Conservation (phyloP, 2,329 filamentous ascomycete genomes). For the Trichoderma asperellum region DNA sequence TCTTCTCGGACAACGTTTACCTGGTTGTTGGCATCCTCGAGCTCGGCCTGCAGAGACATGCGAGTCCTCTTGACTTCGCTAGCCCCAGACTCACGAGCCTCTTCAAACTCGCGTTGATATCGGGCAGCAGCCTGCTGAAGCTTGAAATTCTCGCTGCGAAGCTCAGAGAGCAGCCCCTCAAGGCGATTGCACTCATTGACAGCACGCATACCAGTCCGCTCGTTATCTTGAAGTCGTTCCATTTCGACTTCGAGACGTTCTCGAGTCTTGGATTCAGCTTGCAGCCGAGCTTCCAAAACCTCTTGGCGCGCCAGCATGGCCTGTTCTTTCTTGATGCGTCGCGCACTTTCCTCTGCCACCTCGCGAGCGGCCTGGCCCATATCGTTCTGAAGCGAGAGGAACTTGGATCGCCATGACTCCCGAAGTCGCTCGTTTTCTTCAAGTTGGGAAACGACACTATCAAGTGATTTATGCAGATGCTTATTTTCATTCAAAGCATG, state of each 20-base stretch:
- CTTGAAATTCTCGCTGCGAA: conserved; percentile 70
- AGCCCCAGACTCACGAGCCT: conserved; percentile 77
- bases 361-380: conserved; percentile 80
- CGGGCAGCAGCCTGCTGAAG: conserved; percentile 70
- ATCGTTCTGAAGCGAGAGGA: conserved; percentile 83
- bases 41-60: conserved; percentile 75
- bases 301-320: conserved; percentile 79
- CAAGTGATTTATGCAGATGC: conserved; percentile 73
- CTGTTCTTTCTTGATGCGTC: conserved; percentile 77
- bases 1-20: conserved; percentile 82
- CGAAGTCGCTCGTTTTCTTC: conserved; percentile 85
- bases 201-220: conserved; percentile 67
- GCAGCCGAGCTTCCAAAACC: conserved; percentile 75
- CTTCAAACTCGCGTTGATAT: conserved; percentile 80
- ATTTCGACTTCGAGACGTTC: conserved; percentile 70
- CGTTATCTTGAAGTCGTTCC: conserved; percentile 65
- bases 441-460: conserved; percentile 74
- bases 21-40: conserved; percentile 83
- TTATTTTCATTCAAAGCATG: conserved; percentile 65
- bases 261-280: conserved; percentile 71
- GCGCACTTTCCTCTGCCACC: conserved; percentile 79
- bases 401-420: conserved; percentile 81
- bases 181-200: conserved; percentile 65
- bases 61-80: conserved; percentile 81
- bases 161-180: conserved; percentile 57